These are phyloP conservation scores for Mrakia gelida DNA, from an alignment of 768 basidiomycete species.

Conservation along the genomic window DNA sequence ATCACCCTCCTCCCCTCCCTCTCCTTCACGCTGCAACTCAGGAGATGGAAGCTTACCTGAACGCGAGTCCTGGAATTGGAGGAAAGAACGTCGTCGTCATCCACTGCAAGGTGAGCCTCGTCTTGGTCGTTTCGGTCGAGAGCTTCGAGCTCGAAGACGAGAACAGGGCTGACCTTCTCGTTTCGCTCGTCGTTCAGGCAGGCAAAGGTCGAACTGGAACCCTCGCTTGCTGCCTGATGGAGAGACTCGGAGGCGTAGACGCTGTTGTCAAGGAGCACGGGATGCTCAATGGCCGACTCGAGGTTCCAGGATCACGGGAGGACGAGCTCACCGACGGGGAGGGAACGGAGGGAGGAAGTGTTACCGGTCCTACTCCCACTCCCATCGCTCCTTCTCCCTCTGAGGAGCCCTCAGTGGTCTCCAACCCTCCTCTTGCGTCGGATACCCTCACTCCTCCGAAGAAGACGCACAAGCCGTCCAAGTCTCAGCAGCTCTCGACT, in stretches of 20 bases:
- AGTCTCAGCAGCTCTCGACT: background rate
- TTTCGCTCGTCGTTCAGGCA: background rate
- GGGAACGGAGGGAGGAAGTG: slow-evolving; percentile 44
- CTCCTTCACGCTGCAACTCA: slow-evolving; percentile 66
- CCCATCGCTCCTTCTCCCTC: slow-evolving; percentile 34
- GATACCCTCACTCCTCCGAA: background rate
- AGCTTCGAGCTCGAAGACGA: background rate
- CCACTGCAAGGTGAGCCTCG: slow-evolving; percentile 73
- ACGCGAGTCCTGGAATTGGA: slow-evolving; percentile 48
- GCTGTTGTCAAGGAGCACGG: slow-evolving; percentile 44
- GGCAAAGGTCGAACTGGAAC: slow-evolving; percentile 74
- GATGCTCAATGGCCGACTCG: slow-evolving; percentile 52
- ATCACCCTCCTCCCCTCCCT: slow-evolving; percentile 79
- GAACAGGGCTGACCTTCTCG: background rate
- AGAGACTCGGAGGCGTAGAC: slow-evolving; percentile 42
- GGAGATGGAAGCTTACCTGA: slow-evolving; percentile 71
- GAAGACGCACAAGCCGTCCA: slow-evolving; percentile 1
- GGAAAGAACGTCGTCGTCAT: slow-evolving; percentile 66
- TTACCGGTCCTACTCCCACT: slow-evolving; percentile 27
- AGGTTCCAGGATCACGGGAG: slow-evolving; percentile 37
- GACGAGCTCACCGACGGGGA: slow-evolving; percentile 42
- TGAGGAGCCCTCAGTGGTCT: slow-evolving; percentile 38
- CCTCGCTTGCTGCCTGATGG: slow-evolving; percentile 72
- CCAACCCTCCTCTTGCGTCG: background rate
- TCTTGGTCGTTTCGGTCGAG: slow-evolving; percentile 3